Evolutionary conservation across 441 rosid genomes (phyloP).

Genomic region (Adansonia gregorii): DNA sequence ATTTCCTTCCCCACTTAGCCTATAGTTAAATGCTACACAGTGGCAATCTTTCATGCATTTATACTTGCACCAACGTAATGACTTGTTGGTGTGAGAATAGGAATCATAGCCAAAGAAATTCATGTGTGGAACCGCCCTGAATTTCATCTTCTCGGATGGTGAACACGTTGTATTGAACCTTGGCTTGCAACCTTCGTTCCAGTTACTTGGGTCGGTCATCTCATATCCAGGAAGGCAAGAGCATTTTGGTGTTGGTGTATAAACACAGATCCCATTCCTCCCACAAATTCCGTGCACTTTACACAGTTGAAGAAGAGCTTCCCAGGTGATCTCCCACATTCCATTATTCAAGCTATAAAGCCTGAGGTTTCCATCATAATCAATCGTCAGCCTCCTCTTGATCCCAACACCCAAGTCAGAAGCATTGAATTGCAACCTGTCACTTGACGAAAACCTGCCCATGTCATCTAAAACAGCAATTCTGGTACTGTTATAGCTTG

Average conservation of each 20-base stretch:
- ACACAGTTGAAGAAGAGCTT: constrained; percentile 26
- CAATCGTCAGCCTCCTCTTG: constrained; percentile 44
- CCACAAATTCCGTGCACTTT: constrained; percentile 54
- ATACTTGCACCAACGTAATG: constrained; percentile 37
- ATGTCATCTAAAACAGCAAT: constrained; percentile 40
- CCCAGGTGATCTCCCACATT: constrained; percentile 2
- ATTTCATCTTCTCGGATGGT: neutral
- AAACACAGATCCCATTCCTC: constrained; percentile 45
- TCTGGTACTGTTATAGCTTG: constrained; percentile 43
- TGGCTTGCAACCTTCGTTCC: constrained; percentile 32
- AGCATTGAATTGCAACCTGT: constrained; percentile 40
- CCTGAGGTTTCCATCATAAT: constrained; percentile 52
- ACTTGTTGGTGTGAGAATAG: neutral
- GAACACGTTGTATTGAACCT: constrained; percentile 13
- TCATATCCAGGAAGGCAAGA: constrained; percentile 50
- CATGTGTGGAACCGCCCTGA: neutral
- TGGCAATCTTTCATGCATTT: constrained; percentile 39
- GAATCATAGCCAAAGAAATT: constrained; percentile 30
- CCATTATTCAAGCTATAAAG: constrained; percentile 39
- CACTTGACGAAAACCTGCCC: constrained; percentile 45
- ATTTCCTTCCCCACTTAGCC: constrained; percentile 29
- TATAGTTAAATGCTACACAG: constrained; percentile 45
- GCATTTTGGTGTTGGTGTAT: constrained; percentile 47
- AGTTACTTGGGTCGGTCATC: constrained; percentile 25
- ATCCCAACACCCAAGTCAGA: constrained; percentile 37